Evolutionary conservation across 768 basidiomycete species (phyloP).

Genomic region (Russula virescens): DNA sequence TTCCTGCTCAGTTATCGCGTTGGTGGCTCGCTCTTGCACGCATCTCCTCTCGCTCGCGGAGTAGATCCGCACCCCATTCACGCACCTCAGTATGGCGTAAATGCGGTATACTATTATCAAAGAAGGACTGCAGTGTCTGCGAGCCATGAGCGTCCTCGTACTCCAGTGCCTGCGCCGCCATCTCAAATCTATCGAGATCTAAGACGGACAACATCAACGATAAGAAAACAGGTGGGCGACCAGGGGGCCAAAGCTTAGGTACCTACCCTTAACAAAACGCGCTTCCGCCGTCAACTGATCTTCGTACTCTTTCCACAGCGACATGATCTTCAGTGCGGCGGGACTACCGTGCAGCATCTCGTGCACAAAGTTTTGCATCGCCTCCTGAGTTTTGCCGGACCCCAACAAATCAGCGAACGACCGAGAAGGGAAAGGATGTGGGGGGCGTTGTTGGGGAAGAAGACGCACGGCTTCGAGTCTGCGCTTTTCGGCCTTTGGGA

Average conservation of each 20-base stretch:
- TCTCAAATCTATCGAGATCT: constrained; percentile 86
- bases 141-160: constrained; percentile 55
- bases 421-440: too few species aligned
- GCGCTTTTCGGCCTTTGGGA: constrained; percentile 75
- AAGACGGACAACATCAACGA: neutral
- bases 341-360: constrained; percentile 81
- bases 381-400: constrained; percentile 45
- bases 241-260: neutral
- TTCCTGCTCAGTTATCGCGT: neutral
- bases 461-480: constrained; percentile 59
- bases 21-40: neutral
- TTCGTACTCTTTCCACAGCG: constrained; percentile 88
- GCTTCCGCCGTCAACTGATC: constrained; percentile 66
- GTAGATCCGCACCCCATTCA: constrained; percentile 59
- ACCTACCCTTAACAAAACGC: constrained; percentile 86
- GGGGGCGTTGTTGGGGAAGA: too few species aligned
- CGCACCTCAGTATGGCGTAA: constrained; percentile 68
- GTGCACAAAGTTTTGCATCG: constrained; percentile 84
- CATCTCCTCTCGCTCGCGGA: constrained; percentile 41
- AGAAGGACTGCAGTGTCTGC: constrained; percentile 62
- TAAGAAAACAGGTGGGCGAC: too few species aligned
- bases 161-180: constrained; percentile 79
- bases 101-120: constrained; percentile 70
- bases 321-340: constrained; percentile 59
- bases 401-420: neutral